Percentiles rank a stretch among this genome's conserved stretches.
Conservation (phyloP, 257 asterid genomes). For the Scutellaria galericulata region DNA sequence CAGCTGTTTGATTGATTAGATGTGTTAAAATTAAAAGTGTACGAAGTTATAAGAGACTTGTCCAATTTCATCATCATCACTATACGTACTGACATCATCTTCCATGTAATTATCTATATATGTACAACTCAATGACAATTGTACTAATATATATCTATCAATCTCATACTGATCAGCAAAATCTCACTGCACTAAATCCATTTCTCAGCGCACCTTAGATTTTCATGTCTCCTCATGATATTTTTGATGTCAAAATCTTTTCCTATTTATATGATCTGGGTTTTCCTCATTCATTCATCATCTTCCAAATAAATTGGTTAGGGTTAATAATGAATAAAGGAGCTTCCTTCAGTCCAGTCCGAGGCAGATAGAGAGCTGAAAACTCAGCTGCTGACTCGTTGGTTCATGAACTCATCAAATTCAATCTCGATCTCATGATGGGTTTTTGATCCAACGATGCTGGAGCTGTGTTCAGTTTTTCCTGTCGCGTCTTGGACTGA, state of each 20-base stretch:
- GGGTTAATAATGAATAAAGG: slow-evolving; percentile 46
- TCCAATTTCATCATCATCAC: not conserved
- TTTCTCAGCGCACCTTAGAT: slow-evolving; percentile 43
- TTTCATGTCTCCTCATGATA: slow-evolving; percentile 44
- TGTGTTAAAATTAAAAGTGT: slow-evolving; percentile 41
- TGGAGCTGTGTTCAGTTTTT: slow-evolving; percentile 74
- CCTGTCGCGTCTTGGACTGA: slow-evolving; percentile 96
- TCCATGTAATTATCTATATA: too few species aligned
- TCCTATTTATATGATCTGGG: slow-evolving; percentile 1
- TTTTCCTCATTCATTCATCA: not conserved
- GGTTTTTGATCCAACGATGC: slow-evolving; percentile 77
- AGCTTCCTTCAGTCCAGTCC: slow-evolving; percentile 94
- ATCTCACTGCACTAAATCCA: slow-evolving; percentile 45
- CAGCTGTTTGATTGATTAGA: slow-evolving; percentile 64
- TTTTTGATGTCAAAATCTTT: not conserved
- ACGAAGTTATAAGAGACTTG: slow-evolving; percentile 32
- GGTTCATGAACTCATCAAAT: slow-evolving; percentile 59
- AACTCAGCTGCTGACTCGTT: slow-evolving; percentile 89
- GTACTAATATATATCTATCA: not conserved
- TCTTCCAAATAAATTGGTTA: not conserved
- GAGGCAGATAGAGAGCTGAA: slow-evolving; percentile 57
- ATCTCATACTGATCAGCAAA: not conserved
- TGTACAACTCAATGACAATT: too few species aligned
- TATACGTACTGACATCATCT: too few species aligned
- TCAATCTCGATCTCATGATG: not conserved